Conservation (phyloP, 2,329 filamentous ascomycete species). For the Ilyonectria mors-panacis region DNA sequence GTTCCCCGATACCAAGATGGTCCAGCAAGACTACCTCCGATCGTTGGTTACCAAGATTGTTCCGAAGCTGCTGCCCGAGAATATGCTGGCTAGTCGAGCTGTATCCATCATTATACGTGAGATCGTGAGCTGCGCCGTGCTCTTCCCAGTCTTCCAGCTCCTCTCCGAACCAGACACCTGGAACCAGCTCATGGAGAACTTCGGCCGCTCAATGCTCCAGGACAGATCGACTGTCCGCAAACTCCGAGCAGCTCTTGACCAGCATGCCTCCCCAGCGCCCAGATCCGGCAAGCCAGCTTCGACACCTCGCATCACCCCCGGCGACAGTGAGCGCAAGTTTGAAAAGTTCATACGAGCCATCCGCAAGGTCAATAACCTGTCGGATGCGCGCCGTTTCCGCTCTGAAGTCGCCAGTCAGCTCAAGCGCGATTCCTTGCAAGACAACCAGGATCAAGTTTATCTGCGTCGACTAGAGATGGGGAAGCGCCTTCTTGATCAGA, state of each 20-base stretch:
- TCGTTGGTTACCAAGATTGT: slow-evolving; percentile 80
- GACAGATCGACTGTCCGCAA: slow-evolving; percentile 96
- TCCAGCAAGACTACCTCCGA: slow-evolving; percentile 91
- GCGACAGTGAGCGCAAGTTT: slow-evolving; percentile 92
- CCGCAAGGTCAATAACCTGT: slow-evolving; percentile 89
- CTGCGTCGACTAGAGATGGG: slow-evolving; percentile 92
- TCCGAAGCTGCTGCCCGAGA: slow-evolving; percentile 80
- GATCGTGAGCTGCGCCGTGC: slow-evolving; percentile 91
- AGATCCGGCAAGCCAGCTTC: slow-evolving; percentile 74
- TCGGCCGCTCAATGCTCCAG: slow-evolving; percentile 88
- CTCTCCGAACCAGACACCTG: slow-evolving; percentile 95
- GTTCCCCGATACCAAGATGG: slow-evolving; percentile 85
- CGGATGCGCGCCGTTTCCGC: slow-evolving; percentile 91
- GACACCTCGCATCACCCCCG: slow-evolving; percentile 84
- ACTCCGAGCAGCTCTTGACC: slow-evolving; percentile 90
- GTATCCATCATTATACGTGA: slow-evolving; percentile 88
- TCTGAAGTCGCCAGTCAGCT: slow-evolving; percentile 94
- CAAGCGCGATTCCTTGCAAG: slow-evolving; percentile 84
- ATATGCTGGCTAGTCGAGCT: slow-evolving; percentile 82
- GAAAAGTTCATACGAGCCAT: slow-evolving; percentile 95
- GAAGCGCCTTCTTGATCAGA: slow-evolving; percentile 90
- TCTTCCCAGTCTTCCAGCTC: slow-evolving; percentile 84
- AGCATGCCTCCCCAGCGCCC: slow-evolving; percentile 89
- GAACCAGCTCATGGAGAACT: slow-evolving; percentile 96
- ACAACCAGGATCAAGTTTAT: slow-evolving; percentile 88